These are phyloP conservation scores for Nelumbo lutea DNA, from an alignment of 164 flowering plant genomes.

Conservation along the genomic window DNA sequence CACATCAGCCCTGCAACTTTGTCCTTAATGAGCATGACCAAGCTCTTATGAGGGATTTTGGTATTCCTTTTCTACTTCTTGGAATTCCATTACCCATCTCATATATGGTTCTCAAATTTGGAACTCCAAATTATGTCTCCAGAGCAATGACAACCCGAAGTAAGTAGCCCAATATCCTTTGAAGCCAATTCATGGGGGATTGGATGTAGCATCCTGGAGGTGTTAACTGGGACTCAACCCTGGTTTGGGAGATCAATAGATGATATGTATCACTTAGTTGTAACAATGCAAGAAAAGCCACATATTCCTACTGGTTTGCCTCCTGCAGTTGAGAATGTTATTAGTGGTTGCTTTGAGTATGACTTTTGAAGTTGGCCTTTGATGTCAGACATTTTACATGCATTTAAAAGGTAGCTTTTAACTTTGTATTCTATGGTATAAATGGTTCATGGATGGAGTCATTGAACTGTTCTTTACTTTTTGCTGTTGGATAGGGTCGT, in stretches of 20 bases:
- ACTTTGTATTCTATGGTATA: not conserved
- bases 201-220: slow-evolving; percentile 83
- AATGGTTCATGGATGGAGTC: too few species aligned
- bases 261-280: slow-evolving; percentile 61
- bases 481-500: too few species aligned
- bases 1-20: slow-evolving; percentile 52
- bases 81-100: slow-evolving; percentile 51
- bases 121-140: slow-evolving; percentile 97
- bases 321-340: slow-evolving; percentile 60
- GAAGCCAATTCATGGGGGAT: slow-evolving; percentile 96
- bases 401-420: slow-evolving; percentile 50
- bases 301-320: slow-evolving; percentile 72
- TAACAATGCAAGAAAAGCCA: slow-evolving; percentile 72
- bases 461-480: too few species aligned
- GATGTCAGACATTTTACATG: slow-evolving; percentile 55
- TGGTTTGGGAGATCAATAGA: slow-evolving; percentile 71
- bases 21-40: slow-evolving; percentile 65
- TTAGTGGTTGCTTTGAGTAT: slow-evolving; percentile 84
- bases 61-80: slow-evolving; percentile 64
- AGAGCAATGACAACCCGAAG: slow-evolving; percentile 88
- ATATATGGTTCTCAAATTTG: slow-evolving; percentile 52
- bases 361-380: slow-evolving; percentile 77
- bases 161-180: slow-evolving; percentile 78
- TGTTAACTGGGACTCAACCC: slow-evolving; percentile 78
- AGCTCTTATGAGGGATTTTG: slow-evolving; percentile 71